Conservation (phyloP, 768 basidiomycete species). For the Leucosporidium yakuticum region DNA sequence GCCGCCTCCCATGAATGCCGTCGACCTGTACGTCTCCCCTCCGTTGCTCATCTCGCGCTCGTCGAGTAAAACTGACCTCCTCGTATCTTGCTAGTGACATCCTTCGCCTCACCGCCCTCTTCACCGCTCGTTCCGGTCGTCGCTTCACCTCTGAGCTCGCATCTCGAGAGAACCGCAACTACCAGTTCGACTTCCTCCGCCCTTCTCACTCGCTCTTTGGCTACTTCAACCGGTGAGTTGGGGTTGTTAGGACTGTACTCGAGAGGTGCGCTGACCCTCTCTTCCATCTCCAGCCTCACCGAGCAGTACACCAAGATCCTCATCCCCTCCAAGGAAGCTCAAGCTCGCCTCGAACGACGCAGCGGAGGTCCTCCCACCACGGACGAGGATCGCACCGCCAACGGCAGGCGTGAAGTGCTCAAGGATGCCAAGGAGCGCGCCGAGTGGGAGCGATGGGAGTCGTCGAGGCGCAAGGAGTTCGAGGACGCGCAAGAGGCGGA, state of each 20-base stretch:
- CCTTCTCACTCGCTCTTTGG: conserved; percentile 93
- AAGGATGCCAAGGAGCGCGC: conserved; percentile 70
- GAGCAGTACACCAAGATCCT: conserved; percentile 91
- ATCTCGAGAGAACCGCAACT: conserved; percentile 83
- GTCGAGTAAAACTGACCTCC: not conserved
- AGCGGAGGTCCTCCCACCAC: conserved; percentile 45
- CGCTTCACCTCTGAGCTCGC: conserved; percentile 79
- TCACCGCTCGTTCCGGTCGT: conserved; percentile 85
- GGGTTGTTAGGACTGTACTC: not conserved
- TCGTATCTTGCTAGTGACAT: conserved; percentile 59
- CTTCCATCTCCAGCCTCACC: conserved; percentile 53
- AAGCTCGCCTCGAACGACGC: conserved; percentile 64
- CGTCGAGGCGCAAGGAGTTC: conserved; percentile 73
- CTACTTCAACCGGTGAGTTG: conserved; percentile 76
- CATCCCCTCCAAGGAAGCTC: conserved; percentile 67
- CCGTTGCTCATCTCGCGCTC: not conserved
- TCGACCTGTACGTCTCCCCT: conserved; percentile 76
- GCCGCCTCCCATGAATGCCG: conserved; percentile 74
- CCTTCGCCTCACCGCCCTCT: conserved; percentile 91
- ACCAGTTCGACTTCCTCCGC: conserved; percentile 94
- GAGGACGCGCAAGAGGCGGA: conserved; percentile 90
- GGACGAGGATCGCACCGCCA: not conserved
- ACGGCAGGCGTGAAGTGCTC: conserved; percentile 63
- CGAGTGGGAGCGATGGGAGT: conserved; percentile 78
- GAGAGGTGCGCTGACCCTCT: not conserved